Conservation (phyloP, 1,284 basidiomycete genomes). For the Volvariella surrecta region DNA sequence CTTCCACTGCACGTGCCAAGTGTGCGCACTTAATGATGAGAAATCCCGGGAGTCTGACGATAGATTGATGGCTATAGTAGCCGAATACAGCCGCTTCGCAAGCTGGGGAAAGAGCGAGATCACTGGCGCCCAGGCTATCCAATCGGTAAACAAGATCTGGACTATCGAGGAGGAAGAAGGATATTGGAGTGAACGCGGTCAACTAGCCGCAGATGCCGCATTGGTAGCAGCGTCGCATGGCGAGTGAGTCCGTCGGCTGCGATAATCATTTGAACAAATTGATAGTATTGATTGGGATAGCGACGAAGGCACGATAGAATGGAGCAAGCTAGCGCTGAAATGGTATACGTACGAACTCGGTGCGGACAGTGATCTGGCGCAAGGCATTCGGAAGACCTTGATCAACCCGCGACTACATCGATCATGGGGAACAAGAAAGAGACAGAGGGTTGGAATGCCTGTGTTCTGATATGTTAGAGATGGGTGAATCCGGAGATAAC, state of each 20-base stretch:
- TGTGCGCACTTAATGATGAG: constrained; percentile 41
- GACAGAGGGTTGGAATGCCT: constrained; percentile 26
- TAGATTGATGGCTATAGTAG: constrained; percentile 35
- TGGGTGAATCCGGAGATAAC: constrained; percentile 5
- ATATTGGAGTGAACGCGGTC: constrained; percentile 54
- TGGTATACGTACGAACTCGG: constrained; percentile 55
- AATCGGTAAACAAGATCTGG: constrained; percentile 43
- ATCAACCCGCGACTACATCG: constrained; percentile 30
- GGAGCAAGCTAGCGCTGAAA: constrained; percentile 36
- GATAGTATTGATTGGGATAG: constrained; percentile 19
- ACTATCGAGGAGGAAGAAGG: constrained; percentile 46
- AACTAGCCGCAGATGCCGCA: constrained; percentile 49
- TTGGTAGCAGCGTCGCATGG: constrained; percentile 51
- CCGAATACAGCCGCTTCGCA: constrained; percentile 32
- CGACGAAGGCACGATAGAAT: constrained; percentile 30
- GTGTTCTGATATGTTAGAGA: background rate
- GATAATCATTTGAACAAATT: constrained; percentile 1
- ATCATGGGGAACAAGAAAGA: constrained; percentile 36
- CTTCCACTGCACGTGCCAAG: constrained; percentile 47
- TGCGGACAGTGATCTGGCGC: constrained; percentile 36
- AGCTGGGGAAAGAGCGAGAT: constrained; percentile 37
- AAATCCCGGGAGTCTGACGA: constrained; percentile 40
- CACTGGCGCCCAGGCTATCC: constrained; percentile 38
- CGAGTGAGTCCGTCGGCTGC: constrained; percentile 34
- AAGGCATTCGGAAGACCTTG: constrained; percentile 27